These are phyloP conservation scores for Xylaria intraflava DNA, from an alignment of 495 filamentous ascomycete genomes.

Conservation along the genomic window DNA sequence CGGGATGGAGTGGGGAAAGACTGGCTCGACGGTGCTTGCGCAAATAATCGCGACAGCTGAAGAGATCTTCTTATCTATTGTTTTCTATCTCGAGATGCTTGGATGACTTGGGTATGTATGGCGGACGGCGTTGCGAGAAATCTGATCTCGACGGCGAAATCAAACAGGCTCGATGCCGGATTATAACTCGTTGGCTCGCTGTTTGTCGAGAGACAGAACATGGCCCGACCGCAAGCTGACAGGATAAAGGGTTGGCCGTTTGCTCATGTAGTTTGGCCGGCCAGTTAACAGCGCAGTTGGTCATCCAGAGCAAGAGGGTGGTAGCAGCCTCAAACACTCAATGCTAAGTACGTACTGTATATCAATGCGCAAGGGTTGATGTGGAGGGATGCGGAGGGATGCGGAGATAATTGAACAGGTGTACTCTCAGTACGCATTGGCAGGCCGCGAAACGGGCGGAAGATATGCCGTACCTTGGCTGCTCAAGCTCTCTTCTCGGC, in stretches of 20 bases:
- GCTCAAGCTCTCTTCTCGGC: neutral
- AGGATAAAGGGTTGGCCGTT: neutral
- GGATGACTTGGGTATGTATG: neutral
- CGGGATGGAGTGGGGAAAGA: neutral
- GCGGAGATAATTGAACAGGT: conserved; percentile 4
- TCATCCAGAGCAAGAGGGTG: neutral
- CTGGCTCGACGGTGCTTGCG: neutral
- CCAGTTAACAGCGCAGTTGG: neutral
- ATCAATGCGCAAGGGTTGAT: neutral
- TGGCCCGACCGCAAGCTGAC: too few relatives aligned
- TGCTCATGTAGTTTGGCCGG: neutral
- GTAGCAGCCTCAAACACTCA: neutral
- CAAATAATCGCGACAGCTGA: neutral
- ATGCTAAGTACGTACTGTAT: neutral
- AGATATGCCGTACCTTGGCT: neutral
- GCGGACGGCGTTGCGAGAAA: neutral
- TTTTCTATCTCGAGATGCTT: neutral
- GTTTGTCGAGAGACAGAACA: neutral
- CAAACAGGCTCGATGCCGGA: neutral
- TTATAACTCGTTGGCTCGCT: neutral
- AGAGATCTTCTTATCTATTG: neutral
- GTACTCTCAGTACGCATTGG: too few relatives aligned
- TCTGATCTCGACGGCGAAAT: neutral
- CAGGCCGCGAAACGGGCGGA: neutral
- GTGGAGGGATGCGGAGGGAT: neutral